Percentiles rank a stretch among this genome's conserved stretches.
Evolutionary conservation across 2,329 filamentous ascomycete genomes (phyloP).

Genomic region (Ophiostoma populinum): DNA sequence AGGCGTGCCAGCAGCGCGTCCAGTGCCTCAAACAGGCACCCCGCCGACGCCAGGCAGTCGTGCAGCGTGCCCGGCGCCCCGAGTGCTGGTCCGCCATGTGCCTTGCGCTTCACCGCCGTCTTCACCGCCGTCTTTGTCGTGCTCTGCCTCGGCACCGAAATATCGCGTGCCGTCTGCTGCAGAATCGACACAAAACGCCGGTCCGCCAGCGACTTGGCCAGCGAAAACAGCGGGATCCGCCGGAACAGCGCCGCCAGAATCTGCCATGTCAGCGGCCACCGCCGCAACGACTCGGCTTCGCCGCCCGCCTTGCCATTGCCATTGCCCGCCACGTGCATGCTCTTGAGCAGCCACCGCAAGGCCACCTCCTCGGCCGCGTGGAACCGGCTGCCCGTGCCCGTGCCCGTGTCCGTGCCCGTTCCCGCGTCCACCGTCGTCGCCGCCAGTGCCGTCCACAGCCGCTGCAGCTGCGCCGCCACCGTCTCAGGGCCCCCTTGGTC

Average conservation of each 20-base stretch:
- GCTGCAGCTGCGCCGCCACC: constrained; percentile 29
- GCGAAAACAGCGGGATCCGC: constrained; percentile 49
- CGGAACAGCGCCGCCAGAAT: constrained; percentile 43
- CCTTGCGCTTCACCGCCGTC: too few relatives aligned
- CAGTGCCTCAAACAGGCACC: constrained; percentile 30
- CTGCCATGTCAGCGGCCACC: constrained; percentile 41
- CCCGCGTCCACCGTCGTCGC: constrained; percentile 19
- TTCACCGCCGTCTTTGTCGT: too few relatives aligned
- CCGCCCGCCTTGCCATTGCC: constrained; percentile 15
- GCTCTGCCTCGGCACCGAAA: constrained; percentile 19
- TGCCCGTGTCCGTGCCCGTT: too few relatives aligned
- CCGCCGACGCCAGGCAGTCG: constrained; percentile 28
- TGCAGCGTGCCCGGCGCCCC: constrained; percentile 21
- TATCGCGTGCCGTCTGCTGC: constrained; percentile 46
- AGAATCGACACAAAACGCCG: constrained; percentile 50
- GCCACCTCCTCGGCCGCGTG: constrained; percentile 39
- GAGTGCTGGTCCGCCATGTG: constrained; percentile 15
- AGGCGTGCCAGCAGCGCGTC: constrained; percentile 28
- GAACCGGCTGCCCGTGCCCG: constrained; percentile 23
- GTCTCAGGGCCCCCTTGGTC: constrained; percentile 30
- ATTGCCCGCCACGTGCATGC: constrained; percentile 33
- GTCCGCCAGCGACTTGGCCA: constrained; percentile 55
- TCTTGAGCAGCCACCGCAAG: constrained; percentile 45
- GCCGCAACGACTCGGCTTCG: constrained; percentile 32
- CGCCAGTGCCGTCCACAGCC: constrained; percentile 31